A percentile compares a stretch with the other conserved stretches of the same genome.
Conservation (phyloP, 1,139 yeast species). For the Saccharomyces hybrid region DNA sequence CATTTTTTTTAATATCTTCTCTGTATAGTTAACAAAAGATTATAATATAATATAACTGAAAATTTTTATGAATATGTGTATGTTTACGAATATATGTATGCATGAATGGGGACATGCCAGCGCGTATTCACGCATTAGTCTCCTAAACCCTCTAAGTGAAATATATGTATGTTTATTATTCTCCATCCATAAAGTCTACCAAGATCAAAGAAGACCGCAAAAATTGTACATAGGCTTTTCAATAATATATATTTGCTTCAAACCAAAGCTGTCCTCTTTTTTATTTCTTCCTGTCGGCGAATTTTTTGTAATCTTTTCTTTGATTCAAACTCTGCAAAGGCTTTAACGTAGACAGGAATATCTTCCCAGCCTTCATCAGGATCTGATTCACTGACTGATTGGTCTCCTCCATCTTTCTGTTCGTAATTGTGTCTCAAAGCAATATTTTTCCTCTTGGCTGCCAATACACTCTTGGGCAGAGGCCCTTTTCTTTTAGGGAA, state of each 20-base stretch:
- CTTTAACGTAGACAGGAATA: slow-evolving; percentile 69
- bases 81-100: neutral
- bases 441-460: slow-evolving; percentile 20
- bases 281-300: slow-evolving; percentile 1
- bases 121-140: neutral
- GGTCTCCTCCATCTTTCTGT: slow-evolving; percentile 9
- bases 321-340: slow-evolving; percentile 77
- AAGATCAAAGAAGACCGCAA: neutral
- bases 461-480: slow-evolving; percentile 30
- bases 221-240: neutral
- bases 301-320: slow-evolving; percentile 41
- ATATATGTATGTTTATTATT: neutral
- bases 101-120: neutral
- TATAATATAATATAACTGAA: neutral
- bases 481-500: slow-evolving; percentile 31
- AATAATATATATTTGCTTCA: neutral
- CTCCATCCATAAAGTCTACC: neutral
- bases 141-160: neutral
- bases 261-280: slow-evolving; percentile 5
- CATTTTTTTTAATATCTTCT: neutral
- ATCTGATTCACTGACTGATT: slow-evolving; percentile 13
- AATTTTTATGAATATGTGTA: neutral
- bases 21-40: neutral
- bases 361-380: slow-evolving; percentile 52
- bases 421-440: slow-evolving; percentile 8